Percentiles rank a stretch among this genome's conserved stretches.
phyloP scores from a whole-genome alignment of 2,329 filamentous ascomycete genomes.

The Fusarium caatingaense region DNA sequence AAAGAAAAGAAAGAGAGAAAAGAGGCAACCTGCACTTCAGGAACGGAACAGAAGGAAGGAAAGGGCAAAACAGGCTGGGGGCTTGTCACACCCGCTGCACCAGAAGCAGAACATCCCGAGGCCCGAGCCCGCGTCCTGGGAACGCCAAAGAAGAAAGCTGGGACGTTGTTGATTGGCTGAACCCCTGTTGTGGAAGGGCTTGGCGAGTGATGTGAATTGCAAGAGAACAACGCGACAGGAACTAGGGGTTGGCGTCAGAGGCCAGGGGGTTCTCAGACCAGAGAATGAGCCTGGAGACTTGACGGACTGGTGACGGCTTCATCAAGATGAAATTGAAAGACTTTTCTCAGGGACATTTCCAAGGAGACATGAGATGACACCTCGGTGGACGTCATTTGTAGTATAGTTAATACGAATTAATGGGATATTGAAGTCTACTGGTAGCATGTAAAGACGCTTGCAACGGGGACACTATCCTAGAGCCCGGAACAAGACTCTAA shows the following conservation, averaged over 20 bases:
- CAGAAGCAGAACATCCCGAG: conserved; percentile 48
- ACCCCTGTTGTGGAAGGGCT: conserved; percentile 11
- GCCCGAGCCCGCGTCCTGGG: conserved; percentile 48
- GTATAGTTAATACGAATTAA: not conserved
- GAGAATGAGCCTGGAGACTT: conserved; percentile 15
- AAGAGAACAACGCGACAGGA: conserved; percentile 11
- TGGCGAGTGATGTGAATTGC: conserved; percentile 32
- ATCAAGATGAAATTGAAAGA: conserved; percentile 27
- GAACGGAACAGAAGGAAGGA: conserved; percentile 1
- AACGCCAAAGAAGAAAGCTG: conserved; percentile 44
- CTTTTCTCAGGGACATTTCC: not conserved
- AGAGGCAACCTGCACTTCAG: not conserved
- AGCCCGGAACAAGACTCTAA: conserved; percentile 15
- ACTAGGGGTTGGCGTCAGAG: conserved; percentile 33
- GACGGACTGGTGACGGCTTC: conserved; percentile 13
- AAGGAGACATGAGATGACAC: not conserved
- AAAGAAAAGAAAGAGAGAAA: not conserved
- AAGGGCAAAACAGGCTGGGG: conserved; percentile 29
- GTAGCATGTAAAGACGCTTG: not conserved
- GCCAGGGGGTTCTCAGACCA: conserved; percentile 26
- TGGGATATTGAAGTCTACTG: not conserved
- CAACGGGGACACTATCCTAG: conserved; percentile 24
- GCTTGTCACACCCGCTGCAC: conserved; percentile 32
- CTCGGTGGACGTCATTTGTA: not conserved
- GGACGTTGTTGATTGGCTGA: conserved; percentile 47